These are phyloP conservation scores for Amylocystis lapponica DNA, from an alignment of 768 basidiomycete species.

Conservation along the genomic window DNA sequence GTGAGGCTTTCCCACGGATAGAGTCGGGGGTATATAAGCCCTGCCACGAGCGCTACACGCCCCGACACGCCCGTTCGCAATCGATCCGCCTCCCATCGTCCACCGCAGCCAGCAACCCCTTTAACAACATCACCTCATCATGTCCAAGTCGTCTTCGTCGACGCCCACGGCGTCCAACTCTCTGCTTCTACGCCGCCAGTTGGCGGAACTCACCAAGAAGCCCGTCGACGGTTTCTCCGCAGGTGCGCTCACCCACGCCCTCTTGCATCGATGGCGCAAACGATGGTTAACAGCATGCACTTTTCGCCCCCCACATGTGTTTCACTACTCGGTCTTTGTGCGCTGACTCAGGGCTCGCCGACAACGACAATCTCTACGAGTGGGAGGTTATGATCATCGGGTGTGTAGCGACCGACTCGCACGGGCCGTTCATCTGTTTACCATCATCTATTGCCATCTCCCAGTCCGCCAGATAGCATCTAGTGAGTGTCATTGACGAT, in stretches of 20 bases:
- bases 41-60: neutral
- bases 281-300: conserved; percentile 14
- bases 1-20: no score
- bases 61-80: neutral
- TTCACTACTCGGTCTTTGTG: conserved; percentile 19
- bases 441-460: no score
- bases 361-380: conserved; percentile 91
- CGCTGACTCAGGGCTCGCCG: conserved; percentile 71
- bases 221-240: conserved; percentile 98
- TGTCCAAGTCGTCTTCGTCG: conserved; percentile 19
- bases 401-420: conserved; percentile 38
- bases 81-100: conserved; percentile 3
- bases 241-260: conserved; percentile 39
- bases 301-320: no score
- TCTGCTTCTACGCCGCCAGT: conserved; percentile 72
- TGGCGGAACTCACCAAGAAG: conserved; percentile 81
- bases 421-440: neutral
- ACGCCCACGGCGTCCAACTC: conserved; percentile 26
- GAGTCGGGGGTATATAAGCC: conserved; percentile 1
- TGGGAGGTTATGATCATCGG: conserved; percentile 97
- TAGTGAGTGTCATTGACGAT: conserved; percentile 62
- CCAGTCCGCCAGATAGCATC: conserved; percentile 85
- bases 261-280: conserved; percentile 14
- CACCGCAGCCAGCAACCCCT: neutral
- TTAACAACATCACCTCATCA: conserved; percentile 4